Percentiles rank a stretch among this genome's conserved stretches.
Conservation (phyloP, 2,329 filamentous ascomycete species). For the Tolypocladium ovalisporum region DNA sequence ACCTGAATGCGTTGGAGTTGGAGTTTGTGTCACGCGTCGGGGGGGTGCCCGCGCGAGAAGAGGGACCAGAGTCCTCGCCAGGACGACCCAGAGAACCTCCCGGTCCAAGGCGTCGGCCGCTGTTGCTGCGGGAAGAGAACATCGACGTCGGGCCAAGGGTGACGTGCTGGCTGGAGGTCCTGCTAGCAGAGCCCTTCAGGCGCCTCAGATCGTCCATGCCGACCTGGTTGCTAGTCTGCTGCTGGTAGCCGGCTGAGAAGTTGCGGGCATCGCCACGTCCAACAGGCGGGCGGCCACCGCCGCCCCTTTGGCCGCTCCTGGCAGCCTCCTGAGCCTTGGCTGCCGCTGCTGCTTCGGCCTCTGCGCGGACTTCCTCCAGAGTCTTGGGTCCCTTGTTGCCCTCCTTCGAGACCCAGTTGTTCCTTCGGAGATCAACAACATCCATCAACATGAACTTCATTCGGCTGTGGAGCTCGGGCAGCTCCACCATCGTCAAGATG, state of each 20-base stretch:
- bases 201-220: conserved; percentile 85
- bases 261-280: conserved; percentile 82
- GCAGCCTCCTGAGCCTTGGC: conserved; percentile 70
- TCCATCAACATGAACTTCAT: conserved; percentile 97
- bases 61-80: conserved; percentile 76
- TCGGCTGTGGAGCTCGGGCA: conserved; percentile 73
- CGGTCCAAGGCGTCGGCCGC: conserved; percentile 70
- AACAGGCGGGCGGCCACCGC: conserved; percentile 57
- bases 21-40: conserved; percentile 50
- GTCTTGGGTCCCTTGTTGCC: conserved; percentile 93
- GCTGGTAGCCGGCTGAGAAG: conserved; percentile 63
- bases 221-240: conserved; percentile 73
- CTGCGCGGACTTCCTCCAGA: conserved; percentile 79
- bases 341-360: conserved; percentile 66
- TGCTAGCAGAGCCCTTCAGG: conserved; percentile 54
- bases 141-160: conserved; percentile 75
- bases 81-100: conserved; percentile 61
- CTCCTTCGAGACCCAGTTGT: conserved; percentile 79
- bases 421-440: conserved; percentile 70
- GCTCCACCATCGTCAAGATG: conserved; percentile 71
- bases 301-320: conserved; percentile 52
- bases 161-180: conserved; percentile 50
- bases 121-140: conserved; percentile 84
- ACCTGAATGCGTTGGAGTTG: conserved; percentile 91
- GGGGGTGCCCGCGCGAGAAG: conserved; percentile 83